Conservation (phyloP, 2,329 filamentous ascomycete species). For the Trichothecium sympodiale region DNA sequence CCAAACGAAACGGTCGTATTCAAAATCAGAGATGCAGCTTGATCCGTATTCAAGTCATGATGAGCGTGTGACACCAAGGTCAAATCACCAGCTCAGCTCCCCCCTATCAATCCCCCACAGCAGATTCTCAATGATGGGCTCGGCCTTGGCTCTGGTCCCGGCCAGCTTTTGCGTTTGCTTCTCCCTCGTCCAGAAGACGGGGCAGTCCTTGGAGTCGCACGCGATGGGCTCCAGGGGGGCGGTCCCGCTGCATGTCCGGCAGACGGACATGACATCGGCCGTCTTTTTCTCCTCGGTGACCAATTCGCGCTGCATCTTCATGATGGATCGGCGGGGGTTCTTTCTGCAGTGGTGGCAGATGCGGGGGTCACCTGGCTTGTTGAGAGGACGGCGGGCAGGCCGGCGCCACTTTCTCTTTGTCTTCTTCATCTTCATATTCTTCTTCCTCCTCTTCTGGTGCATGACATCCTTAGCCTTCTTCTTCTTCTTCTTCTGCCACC, state of each 20-base stretch:
- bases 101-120: conserved; percentile 13
- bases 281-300: conserved; percentile 52
- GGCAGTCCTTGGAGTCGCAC: conserved; percentile 87
- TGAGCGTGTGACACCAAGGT: too few species aligned
- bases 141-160: conserved; percentile 21
- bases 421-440: too few species aligned
- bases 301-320: conserved; percentile 52
- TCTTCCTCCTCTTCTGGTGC: too few species aligned
- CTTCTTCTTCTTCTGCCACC: too few species aligned
- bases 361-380: conserved; percentile 14
- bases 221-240: conserved; percentile 64
- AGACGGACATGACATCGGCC: conserved; percentile 57
- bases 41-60: too few species aligned
- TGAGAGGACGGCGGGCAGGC: too few species aligned
- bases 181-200: conserved; percentile 74
- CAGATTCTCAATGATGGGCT: conserved; percentile 21
- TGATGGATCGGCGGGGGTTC: conserved; percentile 46
- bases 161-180: conserved; percentile 44
- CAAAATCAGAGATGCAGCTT: too few species aligned
- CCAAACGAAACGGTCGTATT: too few species aligned
- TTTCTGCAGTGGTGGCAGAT: conserved; percentile 47
- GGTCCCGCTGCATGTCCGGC: conserved; percentile 67
- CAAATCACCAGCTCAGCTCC: conserved; percentile 24
- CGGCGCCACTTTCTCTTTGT: too few species aligned
- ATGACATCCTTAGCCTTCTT: too few species aligned